Percentiles rank a stretch among this genome's conserved stretches.
Conservation (phyloP, 1,284 basidiomycete genomes). For the Cutaneotrichosporon sp. region DNA sequence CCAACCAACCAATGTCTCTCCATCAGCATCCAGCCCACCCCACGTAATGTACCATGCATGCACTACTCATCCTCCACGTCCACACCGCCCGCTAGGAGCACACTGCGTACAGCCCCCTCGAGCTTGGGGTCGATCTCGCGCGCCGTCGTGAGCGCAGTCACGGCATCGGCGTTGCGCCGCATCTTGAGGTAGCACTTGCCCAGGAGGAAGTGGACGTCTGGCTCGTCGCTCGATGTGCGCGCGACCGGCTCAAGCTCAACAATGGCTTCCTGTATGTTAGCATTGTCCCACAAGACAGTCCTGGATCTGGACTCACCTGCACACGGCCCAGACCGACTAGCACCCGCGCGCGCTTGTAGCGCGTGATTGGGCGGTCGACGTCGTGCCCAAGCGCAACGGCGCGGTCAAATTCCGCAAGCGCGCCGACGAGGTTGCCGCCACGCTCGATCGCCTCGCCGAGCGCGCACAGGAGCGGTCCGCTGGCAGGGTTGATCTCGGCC, state of each 20-base stretch:
- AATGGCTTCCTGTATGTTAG: conserved; percentile 65
- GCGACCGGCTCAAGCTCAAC: conserved; percentile 73
- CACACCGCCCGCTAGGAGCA: conserved; percentile 40
- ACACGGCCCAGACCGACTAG: conserved; percentile 77
- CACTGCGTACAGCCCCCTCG: conserved; percentile 49
- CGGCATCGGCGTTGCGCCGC: conserved; percentile 73
- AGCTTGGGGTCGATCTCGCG: conserved; percentile 65
- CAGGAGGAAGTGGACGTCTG: conserved; percentile 92
- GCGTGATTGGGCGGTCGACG: conserved; percentile 81
- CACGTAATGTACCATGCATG: background rate
- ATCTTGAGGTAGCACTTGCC: conserved; percentile 80
- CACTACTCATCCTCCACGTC: conserved; percentile 58
- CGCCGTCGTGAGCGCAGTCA: conserved; percentile 78
- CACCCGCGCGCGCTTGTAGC: conserved; percentile 85
- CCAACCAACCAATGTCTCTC: too few relatives aligned
- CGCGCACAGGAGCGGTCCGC: conserved; percentile 83
- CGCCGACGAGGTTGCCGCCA: conserved; percentile 70
- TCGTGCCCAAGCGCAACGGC: conserved; percentile 62
- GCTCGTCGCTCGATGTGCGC: conserved; percentile 69
- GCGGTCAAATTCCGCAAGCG: conserved; percentile 72
- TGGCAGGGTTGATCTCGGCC: conserved; percentile 81
- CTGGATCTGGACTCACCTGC: conserved; percentile 61
- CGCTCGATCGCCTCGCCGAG: conserved; percentile 86
- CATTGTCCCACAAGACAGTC: background rate
- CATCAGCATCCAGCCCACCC: too few relatives aligned